Conservation (phyloP, 139 green algal genomes). For the Chara braunii region DNA sequence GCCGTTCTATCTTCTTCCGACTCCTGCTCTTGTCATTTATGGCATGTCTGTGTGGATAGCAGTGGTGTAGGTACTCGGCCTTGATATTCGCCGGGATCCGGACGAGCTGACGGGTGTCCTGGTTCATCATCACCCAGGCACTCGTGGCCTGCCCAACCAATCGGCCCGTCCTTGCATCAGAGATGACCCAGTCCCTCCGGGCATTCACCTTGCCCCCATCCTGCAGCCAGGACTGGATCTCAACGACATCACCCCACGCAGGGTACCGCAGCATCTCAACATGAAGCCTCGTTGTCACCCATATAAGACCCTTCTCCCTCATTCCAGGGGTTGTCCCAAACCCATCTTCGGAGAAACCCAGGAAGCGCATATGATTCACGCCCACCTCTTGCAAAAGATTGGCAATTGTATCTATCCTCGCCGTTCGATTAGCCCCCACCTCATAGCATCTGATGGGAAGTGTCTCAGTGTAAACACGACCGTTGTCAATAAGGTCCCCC, state of each 20-base stretch:
- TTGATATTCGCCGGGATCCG: conserved; percentile 66
- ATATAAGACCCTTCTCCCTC: conserved; percentile 18
- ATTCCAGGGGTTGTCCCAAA: conserved; percentile 26
- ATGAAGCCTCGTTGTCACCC: conserved; percentile 79
- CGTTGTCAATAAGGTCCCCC: conserved; percentile 7
- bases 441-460: conserved; percentile 40
- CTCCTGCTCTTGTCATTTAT: too few species aligned
- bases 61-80: conserved; percentile 43
- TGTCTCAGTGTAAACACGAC: conserved; percentile 25
- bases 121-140: conserved; percentile 89
- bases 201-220: conserved; percentile 66
- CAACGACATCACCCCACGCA: conserved; percentile 70
- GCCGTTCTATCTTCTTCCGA: conserved; percentile 27
- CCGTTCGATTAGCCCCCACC: conserved; percentile 25
- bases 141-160: conserved; percentile 70
- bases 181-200: conserved; percentile 72
- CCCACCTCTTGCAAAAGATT: conserved; percentile 18
- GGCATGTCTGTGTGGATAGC: too few species aligned
- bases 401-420: conserved; percentile 27
- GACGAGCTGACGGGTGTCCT: conserved; percentile 57
- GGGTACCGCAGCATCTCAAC: conserved; percentile 83
- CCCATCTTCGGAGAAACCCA: conserved; percentile 29
- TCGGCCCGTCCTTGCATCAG: conserved; percentile 47
- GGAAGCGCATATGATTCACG: conserved; percentile 18
- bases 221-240: conserved; percentile 83